Evolutionary conservation across 495 filamentous ascomycete species (phyloP).

Genomic region (Hyaloscypha finlandica): DNA sequence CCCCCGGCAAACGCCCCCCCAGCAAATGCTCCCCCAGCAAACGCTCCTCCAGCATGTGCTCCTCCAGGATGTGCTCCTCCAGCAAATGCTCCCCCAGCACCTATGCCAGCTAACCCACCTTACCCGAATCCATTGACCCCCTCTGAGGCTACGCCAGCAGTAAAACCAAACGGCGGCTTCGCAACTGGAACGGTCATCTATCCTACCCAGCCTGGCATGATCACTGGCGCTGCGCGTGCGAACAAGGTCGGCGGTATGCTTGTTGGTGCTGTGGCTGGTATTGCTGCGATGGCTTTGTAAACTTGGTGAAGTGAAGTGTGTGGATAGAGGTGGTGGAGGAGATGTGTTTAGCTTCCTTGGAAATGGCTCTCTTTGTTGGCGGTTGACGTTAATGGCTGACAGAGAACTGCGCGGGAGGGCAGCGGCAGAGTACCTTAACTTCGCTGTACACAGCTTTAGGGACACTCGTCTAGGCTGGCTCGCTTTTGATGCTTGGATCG

Average conservation of each 20-base stretch:
- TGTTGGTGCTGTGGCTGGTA: slow-evolving; percentile 65
- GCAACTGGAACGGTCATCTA: too few species aligned
- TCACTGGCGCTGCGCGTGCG: slow-evolving; percentile 36
- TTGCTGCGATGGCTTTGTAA: slow-evolving; percentile 74
- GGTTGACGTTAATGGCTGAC: not conserved
- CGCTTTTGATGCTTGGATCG: too few species aligned
- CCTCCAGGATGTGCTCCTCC: too few species aligned
- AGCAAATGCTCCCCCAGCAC: not conserved
- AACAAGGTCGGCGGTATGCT: slow-evolving; percentile 59
- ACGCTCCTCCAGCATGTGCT: not conserved
- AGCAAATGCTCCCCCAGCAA: not conserved
- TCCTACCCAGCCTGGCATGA: too few species aligned
- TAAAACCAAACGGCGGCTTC: too few species aligned
- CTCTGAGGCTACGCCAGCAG: too few species aligned
- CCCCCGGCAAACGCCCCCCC: not conserved
- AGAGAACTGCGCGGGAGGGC: not conserved
- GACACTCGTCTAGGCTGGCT: too few species aligned
- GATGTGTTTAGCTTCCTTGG: not conserved
- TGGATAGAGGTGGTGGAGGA: not conserved
- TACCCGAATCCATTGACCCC: too few species aligned
- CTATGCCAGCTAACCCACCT: not conserved
- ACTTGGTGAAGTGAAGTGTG: slow-evolving; percentile 24
- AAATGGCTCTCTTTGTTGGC: too few species aligned
- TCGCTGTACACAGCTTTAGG: too few species aligned
- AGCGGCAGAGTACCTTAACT: too few species aligned